Evolutionary conservation across 2,329 filamentous ascomycete species (phyloP).

Genomic region (Cercospora citrullina): DNA sequence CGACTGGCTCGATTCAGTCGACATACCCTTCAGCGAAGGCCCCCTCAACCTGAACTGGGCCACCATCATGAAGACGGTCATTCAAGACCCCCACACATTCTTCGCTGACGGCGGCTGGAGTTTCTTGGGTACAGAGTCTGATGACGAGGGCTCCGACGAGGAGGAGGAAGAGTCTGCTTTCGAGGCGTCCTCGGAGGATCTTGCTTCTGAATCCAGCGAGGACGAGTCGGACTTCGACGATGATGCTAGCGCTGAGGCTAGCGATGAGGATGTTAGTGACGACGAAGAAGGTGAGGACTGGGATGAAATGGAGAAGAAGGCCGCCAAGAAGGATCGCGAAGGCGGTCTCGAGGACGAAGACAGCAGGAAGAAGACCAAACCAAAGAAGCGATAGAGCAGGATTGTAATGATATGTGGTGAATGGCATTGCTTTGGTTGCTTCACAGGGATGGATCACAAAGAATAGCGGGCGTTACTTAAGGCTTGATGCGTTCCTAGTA

Average conservation of each 20-base stretch:
- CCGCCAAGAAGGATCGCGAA: constrained; percentile 62
- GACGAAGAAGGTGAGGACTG: constrained; percentile 82
- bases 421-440: background rate
- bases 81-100: constrained; percentile 89
- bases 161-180: constrained; percentile 90
- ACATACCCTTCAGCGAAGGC: constrained; percentile 91
- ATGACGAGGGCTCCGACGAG: constrained; percentile 74
- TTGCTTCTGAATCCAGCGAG: constrained; percentile 74
- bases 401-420: background rate
- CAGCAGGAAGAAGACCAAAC: constrained; percentile 60
- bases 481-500: background rate
- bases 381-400: constrained; percentile 29
- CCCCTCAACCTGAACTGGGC: constrained; percentile 98
- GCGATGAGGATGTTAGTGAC: constrained; percentile 61
- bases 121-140: constrained; percentile 84
- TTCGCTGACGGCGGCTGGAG: constrained; percentile 94
- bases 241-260: constrained; percentile 79
- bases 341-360: constrained; percentile 56
- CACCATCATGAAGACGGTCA: constrained; percentile 99
- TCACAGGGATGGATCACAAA: background rate
- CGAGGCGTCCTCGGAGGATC: constrained; percentile 82
- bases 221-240: constrained; percentile 93
- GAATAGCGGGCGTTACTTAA: constrained; percentile 1
- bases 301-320: constrained; percentile 90
- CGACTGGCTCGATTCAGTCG: constrained; percentile 94